These are phyloP conservation scores for Solanum rostratum DNA, from an alignment of 257 asterid genomes.

Conservation along the genomic window DNA sequence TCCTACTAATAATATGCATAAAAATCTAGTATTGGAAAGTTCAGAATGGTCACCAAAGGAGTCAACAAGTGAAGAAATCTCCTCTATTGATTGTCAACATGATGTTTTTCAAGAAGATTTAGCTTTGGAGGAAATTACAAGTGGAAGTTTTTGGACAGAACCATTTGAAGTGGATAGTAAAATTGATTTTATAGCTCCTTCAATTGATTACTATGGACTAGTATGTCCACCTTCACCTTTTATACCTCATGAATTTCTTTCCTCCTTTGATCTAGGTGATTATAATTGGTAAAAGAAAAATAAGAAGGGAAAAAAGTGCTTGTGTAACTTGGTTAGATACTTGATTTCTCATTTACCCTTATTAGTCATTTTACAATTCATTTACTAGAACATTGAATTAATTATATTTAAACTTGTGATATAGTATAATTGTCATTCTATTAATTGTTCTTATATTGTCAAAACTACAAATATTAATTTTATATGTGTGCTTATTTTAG, in stretches of 20 bases:
- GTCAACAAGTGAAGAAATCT: not conserved
- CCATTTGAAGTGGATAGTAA: not conserved
- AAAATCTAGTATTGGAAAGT: not conserved
- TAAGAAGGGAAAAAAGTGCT: not conserved
- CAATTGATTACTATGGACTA: not conserved
- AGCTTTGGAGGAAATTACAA: not conserved
- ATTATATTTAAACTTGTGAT: too few species aligned
- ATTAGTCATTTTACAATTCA: too few species aligned
- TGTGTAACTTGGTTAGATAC: not conserved
- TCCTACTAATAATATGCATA: not conserved
- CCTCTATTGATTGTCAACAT: not conserved
- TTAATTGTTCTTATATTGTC: not conserved
- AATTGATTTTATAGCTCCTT: not conserved
- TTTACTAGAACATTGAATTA: too few species aligned
- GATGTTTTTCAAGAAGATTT: not conserved
- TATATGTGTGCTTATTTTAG: not conserved
- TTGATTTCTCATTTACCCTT: too few species aligned
- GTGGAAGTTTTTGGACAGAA: conserved; percentile 5
- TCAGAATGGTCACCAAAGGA: not conserved
- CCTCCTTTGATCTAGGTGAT: not conserved
- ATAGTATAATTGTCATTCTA: too few species aligned
- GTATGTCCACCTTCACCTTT: conserved; percentile 17
- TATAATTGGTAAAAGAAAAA: not conserved
- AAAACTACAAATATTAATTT: not conserved
- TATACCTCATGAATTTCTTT: not conserved